Evolutionary conservation across 805 yeast genomes (phyloP).

Genomic region (Pichia occidentalis): DNA sequence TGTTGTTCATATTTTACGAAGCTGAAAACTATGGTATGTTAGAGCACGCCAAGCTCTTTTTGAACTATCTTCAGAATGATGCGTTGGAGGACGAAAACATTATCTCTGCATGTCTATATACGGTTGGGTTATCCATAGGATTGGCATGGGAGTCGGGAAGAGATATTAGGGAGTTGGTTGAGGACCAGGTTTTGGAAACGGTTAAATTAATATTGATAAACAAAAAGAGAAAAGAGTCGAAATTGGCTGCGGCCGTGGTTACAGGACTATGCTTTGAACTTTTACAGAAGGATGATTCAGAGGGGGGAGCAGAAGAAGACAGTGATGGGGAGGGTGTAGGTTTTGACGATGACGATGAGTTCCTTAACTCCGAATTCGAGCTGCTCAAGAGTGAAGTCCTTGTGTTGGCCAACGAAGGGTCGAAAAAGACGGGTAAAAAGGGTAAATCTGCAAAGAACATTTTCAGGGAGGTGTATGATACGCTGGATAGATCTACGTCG

Average conservation of each 20-base stretch:
- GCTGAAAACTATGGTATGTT: conserved; percentile 46
- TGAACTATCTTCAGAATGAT: conserved; percentile 38
- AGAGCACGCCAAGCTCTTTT: conserved; percentile 36
- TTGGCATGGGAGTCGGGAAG: conserved; percentile 35
- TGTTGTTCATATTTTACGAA: conserved; percentile 40
- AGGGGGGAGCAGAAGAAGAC: conserved; percentile 32
- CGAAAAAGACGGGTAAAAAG: conserved; percentile 53
- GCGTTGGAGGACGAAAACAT: conserved; percentile 34
- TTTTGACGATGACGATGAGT: conserved; percentile 41
- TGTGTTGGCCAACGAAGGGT: conserved; percentile 42
- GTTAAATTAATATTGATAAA: conserved; percentile 26
- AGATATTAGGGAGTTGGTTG: conserved; percentile 22
- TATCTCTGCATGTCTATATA: conserved; percentile 40
- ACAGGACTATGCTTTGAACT: conserved; percentile 52
- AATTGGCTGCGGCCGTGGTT: conserved; percentile 46
- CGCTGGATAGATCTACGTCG: conserved; percentile 33
- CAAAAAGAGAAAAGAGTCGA: conserved; percentile 3
- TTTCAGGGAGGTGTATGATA: conserved; percentile 49
- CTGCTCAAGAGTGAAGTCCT: conserved; percentile 34
- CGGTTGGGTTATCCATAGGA: conserved; percentile 39
- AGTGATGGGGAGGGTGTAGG: conserved; percentile 37
- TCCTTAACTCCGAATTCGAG: conserved; percentile 8
- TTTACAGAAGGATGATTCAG: conserved; percentile 34
- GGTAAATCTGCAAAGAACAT: conserved; percentile 56
- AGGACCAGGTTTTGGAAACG: conserved; percentile 10